These are phyloP conservation scores for Aspergillus terreus DNA, from an alignment of 2,329 filamentous ascomycete species.

Conservation along the genomic window DNA sequence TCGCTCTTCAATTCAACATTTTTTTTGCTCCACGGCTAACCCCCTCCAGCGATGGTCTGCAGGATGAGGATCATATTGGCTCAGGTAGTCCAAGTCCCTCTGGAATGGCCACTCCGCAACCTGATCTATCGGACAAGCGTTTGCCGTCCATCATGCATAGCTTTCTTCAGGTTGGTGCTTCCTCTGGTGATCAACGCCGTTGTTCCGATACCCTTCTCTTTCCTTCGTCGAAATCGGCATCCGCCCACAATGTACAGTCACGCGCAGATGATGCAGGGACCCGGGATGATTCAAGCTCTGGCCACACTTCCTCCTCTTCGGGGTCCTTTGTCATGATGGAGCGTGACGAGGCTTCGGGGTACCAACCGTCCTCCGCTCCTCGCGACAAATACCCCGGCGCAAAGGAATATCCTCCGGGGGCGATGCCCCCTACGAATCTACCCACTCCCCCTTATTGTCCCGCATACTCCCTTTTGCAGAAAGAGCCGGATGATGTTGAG, in stretches of 20 bases:
- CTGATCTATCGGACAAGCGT: conserved; percentile 91
- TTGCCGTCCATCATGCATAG: conserved; percentile 89
- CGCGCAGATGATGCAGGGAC: conserved; percentile 20
- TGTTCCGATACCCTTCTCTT: conserved; percentile 38
- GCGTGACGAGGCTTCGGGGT: conserved; percentile 31
- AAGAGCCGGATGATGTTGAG: conserved; percentile 40
- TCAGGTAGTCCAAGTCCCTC: conserved; percentile 80
- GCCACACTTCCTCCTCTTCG: conserved; percentile 31
- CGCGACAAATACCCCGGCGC: conserved; percentile 22
- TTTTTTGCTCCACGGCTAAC: conserved; percentile 23
- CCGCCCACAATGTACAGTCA: conserved; percentile 22
- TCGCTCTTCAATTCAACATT: neutral
- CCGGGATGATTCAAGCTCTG: conserved; percentile 22
- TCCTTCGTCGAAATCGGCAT: conserved; percentile 28
- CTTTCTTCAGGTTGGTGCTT: conserved; percentile 99
- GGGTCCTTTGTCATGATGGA: conserved; percentile 43
- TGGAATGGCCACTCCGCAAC: conserved; percentile 87
- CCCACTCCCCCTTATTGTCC: conserved; percentile 44
- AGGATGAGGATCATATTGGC: conserved; percentile 52
- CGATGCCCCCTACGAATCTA: conserved; percentile 31
- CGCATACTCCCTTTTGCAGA: conserved; percentile 41
- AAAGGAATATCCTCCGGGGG: conserved; percentile 26
- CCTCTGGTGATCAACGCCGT: conserved; percentile 65
- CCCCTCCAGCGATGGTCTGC: conserved; percentile 22
- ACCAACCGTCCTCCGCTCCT: conserved; percentile 24